Percentiles rank a stretch among this genome's conserved stretches.
Conservation (phyloP, 2,329 filamentous ascomycete species). For the Zarea fungicola region DNA sequence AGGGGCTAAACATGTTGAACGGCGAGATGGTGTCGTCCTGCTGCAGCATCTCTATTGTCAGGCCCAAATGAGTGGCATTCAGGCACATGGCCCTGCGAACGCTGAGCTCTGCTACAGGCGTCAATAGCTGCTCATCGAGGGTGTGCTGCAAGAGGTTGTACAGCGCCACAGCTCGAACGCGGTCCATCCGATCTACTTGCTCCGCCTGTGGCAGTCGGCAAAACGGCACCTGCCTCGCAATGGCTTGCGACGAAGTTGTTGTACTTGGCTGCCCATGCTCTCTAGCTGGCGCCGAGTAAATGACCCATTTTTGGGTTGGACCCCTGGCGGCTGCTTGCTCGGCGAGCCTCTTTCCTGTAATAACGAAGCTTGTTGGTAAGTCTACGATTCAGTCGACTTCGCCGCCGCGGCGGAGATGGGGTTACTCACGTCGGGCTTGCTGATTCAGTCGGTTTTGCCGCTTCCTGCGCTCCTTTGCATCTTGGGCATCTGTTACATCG, state of each 20-base stretch:
- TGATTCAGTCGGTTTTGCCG: constrained; percentile 15
- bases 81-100: background rate
- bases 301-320: background rate
- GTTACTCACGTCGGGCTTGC: constrained; percentile 14
- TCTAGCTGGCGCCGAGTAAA: background rate
- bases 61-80: background rate
- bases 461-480: constrained; percentile 8
- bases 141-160: background rate
- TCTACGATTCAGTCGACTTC: too few relatives aligned
- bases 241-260: background rate
- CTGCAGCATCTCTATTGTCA: background rate
- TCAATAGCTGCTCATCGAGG: background rate
- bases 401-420: constrained; percentile 11
- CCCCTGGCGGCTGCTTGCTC: background rate
- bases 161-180: background rate
- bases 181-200: background rate
- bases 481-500: too few relatives aligned
- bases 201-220: background rate
- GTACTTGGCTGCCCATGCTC: too few relatives aligned
- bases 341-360: background rate
- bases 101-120: background rate
- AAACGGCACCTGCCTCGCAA: background rate
- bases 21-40: background rate
- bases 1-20: background rate
- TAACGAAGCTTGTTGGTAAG: background rate